These are phyloP conservation scores for Neurospora sublineolata DNA, from an alignment of 495 filamentous ascomycete species.

Conservation along the genomic window DNA sequence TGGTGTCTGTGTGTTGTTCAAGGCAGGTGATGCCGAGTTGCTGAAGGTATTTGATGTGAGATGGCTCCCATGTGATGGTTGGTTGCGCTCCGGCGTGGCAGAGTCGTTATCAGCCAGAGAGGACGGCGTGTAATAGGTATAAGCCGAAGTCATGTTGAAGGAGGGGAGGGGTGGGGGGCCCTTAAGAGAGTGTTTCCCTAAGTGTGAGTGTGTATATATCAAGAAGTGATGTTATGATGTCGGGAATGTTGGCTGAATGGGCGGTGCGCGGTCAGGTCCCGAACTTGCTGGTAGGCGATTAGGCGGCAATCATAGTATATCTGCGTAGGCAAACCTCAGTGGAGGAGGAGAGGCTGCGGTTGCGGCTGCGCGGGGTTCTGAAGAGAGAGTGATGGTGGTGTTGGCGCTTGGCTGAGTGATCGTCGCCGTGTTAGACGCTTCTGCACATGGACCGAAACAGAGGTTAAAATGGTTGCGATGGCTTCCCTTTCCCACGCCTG, in stretches of 20 bases:
- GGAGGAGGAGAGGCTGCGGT: conserved; percentile 4
- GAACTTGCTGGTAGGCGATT: background rate
- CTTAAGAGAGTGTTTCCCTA: background rate
- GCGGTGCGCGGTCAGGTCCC: conserved; percentile 8
- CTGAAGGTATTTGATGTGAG: conserved; percentile 26
- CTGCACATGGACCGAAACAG: background rate
- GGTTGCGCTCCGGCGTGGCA: conserved; percentile 10
- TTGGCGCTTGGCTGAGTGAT: background rate
- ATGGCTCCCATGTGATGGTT: conserved; percentile 28
- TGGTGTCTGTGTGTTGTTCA: conserved; percentile 28
- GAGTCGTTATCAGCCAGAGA: conserved; percentile 14
- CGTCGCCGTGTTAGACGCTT: background rate
- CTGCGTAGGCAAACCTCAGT: background rate
- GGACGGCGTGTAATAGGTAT: conserved; percentile 18
- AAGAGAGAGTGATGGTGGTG: background rate
- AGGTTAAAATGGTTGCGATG: background rate
- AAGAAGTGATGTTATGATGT: background rate
- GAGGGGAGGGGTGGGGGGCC: conserved; percentile 2
- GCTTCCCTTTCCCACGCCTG: background rate
- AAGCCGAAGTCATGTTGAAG: conserved; percentile 23
- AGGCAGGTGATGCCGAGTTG: conserved; percentile 28
- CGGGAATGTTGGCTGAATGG: conserved; percentile 1
- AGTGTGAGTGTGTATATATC: conserved; percentile 11
- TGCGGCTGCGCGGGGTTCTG: conserved; percentile 8
- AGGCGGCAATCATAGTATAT: conserved; percentile 16